Evolutionary conservation across 306 rosid genomes (phyloP).

Genomic region (Quercus rubra): DNA sequence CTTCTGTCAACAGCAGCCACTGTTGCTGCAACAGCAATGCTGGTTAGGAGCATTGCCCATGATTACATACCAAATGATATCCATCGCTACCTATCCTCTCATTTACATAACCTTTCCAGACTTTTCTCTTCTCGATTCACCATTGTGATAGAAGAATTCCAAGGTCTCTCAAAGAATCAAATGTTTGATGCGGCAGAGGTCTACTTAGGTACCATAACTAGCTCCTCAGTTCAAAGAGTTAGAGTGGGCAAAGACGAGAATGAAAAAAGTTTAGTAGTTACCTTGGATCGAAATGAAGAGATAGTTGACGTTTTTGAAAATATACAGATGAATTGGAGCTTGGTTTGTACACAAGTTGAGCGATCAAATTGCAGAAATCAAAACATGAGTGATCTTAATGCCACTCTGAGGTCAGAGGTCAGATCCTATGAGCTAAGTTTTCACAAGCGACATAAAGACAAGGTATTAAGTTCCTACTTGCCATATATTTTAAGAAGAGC

Average conservation of each 20-base stretch:
- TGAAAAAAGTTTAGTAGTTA: constrained; percentile 1
- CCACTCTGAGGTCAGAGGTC: neutral
- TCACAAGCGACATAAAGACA: constrained; percentile 14
- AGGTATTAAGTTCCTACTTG: constrained; percentile 22
- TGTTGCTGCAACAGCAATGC: neutral
- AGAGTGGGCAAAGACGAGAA: constrained; percentile 14
- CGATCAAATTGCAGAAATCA: neutral
- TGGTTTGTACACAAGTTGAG: constrained; percentile 15
- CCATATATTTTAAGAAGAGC: constrained; percentile 24
- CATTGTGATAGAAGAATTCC: constrained; percentile 19
- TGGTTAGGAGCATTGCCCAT: neutral
- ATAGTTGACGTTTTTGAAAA: constrained; percentile 23
- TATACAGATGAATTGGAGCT: constrained; percentile 24
- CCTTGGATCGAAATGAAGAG: constrained; percentile 26
- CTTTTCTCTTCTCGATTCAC: constrained; percentile 9
- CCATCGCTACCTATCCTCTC: neutral
- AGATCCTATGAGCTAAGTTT: constrained; percentile 6
- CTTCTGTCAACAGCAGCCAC: neutral
- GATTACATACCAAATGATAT: neutral
- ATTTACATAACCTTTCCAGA: neutral
- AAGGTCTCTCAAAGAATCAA: constrained; percentile 18
- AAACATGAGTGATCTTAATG: neutral
- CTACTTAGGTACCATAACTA: constrained; percentile 20
- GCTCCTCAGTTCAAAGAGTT: neutral
- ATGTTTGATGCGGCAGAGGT: constrained; percentile 26